phyloP scores from a whole-genome alignment of 345 rosid species.

The Sonneratia alba region DNA sequence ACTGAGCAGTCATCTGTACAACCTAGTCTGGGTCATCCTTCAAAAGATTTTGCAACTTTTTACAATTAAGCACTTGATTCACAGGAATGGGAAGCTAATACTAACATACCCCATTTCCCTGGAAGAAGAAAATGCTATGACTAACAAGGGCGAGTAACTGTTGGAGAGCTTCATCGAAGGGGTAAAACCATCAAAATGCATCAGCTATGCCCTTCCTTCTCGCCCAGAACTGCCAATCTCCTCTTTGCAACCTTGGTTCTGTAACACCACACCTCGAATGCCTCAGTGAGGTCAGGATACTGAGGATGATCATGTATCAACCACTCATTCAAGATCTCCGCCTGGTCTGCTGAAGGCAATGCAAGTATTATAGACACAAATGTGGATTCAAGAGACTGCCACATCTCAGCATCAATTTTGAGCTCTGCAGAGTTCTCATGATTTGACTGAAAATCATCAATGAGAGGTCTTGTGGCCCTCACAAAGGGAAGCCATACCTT shows the following conservation, averaged over 20 bases:
- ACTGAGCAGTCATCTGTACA: conserved; percentile 9
- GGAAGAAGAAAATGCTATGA: neutral
- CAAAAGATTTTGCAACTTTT: neutral
- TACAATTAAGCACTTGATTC: neutral
- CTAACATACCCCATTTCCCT: neutral
- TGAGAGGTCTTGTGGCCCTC: conserved; percentile 48
- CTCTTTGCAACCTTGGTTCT: conserved; percentile 73
- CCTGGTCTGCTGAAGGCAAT: conserved; percentile 72
- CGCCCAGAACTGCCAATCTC: conserved; percentile 35
- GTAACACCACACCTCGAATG: conserved; percentile 85
- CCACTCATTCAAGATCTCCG: conserved; percentile 82
- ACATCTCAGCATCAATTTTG: conserved; percentile 58
- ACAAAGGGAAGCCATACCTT: conserved; percentile 89
- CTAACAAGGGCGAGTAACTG: neutral
- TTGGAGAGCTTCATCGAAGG: neutral
- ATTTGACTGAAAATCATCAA: conserved; percentile 29
- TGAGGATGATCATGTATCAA: conserved; percentile 32
- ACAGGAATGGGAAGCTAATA: neutral
- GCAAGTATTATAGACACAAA: conserved; percentile 65
- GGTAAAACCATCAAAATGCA: conserved; percentile 5
- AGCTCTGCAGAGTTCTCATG: conserved; percentile 23
- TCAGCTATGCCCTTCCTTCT: conserved; percentile 7
- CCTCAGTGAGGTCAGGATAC: conserved; percentile 88
- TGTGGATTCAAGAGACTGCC: conserved; percentile 73
- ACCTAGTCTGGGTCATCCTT: neutral